Evolutionary conservation across 768 basidiomycete species (phyloP).

Genomic region (Paxillus ammoniavirescens): DNA sequence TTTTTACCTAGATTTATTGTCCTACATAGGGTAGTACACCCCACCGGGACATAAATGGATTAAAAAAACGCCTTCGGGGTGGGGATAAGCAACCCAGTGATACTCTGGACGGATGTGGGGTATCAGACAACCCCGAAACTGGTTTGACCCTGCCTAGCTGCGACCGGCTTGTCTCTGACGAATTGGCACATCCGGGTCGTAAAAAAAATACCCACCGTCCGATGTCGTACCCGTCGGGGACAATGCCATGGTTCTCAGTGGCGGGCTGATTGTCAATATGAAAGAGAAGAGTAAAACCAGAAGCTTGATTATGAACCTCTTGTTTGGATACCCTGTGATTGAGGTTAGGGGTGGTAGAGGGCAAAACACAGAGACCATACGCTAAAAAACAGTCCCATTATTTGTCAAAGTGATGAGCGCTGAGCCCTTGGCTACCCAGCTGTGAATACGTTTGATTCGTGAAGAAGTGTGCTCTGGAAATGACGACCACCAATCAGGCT

Average conservation of each 20-base stretch:
- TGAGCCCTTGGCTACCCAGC: constrained; percentile 46
- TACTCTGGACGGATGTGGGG: constrained; percentile 39
- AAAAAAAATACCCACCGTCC: constrained; percentile 35
- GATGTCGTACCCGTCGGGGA: constrained; percentile 47
- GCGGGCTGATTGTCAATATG: constrained; percentile 19
- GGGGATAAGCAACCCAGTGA: constrained; percentile 53
- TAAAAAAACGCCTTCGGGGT: too few species aligned
- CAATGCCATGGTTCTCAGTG: constrained; percentile 38
- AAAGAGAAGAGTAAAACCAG: background rate
- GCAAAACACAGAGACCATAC: constrained; percentile 35
- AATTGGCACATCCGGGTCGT: background rate
- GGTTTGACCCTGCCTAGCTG: constrained; percentile 36
- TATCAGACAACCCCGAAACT: constrained; percentile 47
- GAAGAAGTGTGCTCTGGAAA: constrained; percentile 29
- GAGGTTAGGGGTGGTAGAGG: background rate
- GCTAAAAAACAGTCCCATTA: constrained; percentile 57
- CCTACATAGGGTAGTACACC: too few species aligned
- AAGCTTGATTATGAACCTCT: constrained; percentile 26
- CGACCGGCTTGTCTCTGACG: constrained; percentile 40
- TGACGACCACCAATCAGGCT: constrained; percentile 47
- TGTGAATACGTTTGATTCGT: background rate
- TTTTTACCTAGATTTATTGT: too few species aligned
- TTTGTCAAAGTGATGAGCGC: constrained; percentile 53
- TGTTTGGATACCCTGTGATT: constrained; percentile 45
- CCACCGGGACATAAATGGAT: too few species aligned